Evolutionary conservation across 1,139 yeast genomes (phyloP), one percentile per base, ranked within the genome.

Genomic region (Saccharomyces hybrid): DNA sequence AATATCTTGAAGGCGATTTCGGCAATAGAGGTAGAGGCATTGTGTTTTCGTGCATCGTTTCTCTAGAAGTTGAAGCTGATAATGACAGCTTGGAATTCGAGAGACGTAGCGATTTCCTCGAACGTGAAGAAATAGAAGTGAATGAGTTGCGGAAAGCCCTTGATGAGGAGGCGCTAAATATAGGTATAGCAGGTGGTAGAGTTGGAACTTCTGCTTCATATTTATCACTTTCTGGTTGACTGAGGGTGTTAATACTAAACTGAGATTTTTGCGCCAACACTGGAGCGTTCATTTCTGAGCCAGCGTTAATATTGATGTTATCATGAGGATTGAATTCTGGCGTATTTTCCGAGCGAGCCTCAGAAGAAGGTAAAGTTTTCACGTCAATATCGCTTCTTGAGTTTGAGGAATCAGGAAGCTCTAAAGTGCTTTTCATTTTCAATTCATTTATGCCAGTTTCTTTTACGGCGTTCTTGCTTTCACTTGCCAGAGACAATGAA

Each of bases 211-310:
- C 44, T 16, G 44, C 24, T 38, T 38, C 44, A 12, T 9, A 11
- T 24, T 38, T 38, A 19, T 38, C 26, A 19, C n/a, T 38, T 16
- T 6, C 26, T 2, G 61, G 58, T 4, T 59, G 61, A 8, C 59
- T 47, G 42, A 68, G 46, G 5, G 66, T 58, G 7, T 63, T 63
- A 7, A 63, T 58, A 48, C 71, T 66, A 48, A 68, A 67, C 51
- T 67, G 68, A 2, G 71, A 64, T 48, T 66, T 67, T 51, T 68
- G 70, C 42, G 54, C 28, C 11, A 67, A 47, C 42, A 52, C 62
- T 16, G 71, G 71, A 6, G 71, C 67, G 29, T 53, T 55, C n/a
- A 57, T 49, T 16, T 60, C 60, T 12, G 42, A 38, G 21, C 32
- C 38, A 16, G 21, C 19, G 14, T 21, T 24, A 14, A 12, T 21